Base-by-base conservation (phyloP, 2,329 filamentous ascomycete species). In the Penicillium aurantiogriseum region DNA sequence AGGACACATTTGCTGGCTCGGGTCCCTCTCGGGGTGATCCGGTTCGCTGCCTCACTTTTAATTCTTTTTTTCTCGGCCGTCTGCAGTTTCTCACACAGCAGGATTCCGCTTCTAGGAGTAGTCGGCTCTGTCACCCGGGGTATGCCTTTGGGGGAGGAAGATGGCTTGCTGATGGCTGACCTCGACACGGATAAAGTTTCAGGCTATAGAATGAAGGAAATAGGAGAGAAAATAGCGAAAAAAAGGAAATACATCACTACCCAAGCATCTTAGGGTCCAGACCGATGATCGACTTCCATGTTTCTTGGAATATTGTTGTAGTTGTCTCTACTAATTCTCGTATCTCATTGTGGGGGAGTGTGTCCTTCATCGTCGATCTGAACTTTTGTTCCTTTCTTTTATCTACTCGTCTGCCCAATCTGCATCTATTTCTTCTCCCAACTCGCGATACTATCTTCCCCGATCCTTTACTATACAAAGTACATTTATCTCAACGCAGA, bases 1-100 rank as follows among this genome's bases (percentile, higher is more conserved):
- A 40, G 21, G 42, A 44, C 31, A 13, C 46, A 44, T 56, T 56
- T 54, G 62, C 51, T 67, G 66, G 66, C 51, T 35, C 70, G 68
- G 70, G 59, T 56, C 42, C 50, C 10, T 19, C 38, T 61, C 60
- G 54, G 60, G 53, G 57, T 57, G 56, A 71, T 74, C 72, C 72
- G 72, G 70, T 72, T 74, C 69, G 71, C 69, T 69, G 71, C 72
- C 69, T 74, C 71, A 74, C 68, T 74, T 72, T 71, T 39, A 39
- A 43, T 52, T 31, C 46, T 60, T 59, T 60, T 54, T 58, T 51
- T 56, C 49, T 49, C 60, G 29, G 47, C 51, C 54, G 36, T 57
- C 36, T 59, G 49, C 56, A 53, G 38, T 31, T 40, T 50, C 25
- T 53, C 45, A 23, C 11, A 46, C 48, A 63, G 55, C 57, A 47